Evolutionary conservation across 2,329 filamentous ascomycete genomes (phyloP).

Genomic region (Clonostachys solani): DNA sequence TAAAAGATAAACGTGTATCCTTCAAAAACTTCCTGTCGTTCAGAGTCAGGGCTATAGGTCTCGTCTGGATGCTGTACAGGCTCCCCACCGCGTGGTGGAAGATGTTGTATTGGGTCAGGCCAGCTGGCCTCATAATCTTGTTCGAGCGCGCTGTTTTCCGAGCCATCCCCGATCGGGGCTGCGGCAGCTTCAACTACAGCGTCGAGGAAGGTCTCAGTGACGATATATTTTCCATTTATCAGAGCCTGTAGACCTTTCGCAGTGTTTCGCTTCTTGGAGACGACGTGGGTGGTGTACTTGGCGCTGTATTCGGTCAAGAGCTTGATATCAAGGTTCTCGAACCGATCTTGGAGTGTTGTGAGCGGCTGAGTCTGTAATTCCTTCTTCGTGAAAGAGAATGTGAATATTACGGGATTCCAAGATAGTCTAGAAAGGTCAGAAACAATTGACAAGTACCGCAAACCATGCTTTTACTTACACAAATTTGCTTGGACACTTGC

Average conservation of each 20-base stretch:
- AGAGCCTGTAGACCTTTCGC: conserved; percentile 83
- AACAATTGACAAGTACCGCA: conserved; percentile 1
- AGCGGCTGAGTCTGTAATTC: conserved; percentile 66
- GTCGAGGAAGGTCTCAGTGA: conserved; percentile 69
- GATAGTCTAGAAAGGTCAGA: conserved; percentile 49
- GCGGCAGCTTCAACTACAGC: conserved; percentile 61
- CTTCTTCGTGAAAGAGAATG: conserved; percentile 71
- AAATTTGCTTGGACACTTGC: conserved; percentile 62
- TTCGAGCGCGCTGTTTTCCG: conserved; percentile 55
- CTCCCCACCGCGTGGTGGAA: conserved; percentile 74
- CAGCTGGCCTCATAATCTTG: conserved; percentile 74
- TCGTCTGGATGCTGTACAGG: conserved; percentile 62
- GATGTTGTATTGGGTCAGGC: conserved; percentile 68
- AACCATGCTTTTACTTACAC: conserved; percentile 29
- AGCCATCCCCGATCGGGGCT: not conserved
- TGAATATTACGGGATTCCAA: conserved; percentile 79
- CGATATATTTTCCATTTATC: conserved; percentile 75
- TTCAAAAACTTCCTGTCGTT: conserved; percentile 70
- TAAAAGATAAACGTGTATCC: conserved; percentile 90
- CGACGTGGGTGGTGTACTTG: conserved; percentile 76
- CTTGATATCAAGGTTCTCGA: conserved; percentile 89
- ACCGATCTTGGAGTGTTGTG: conserved; percentile 52
- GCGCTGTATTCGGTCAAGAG: conserved; percentile 68
- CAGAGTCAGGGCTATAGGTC: conserved; percentile 67
- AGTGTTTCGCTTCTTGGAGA: conserved; percentile 86